These are phyloP conservation scores for Lipomyces sp. DNA, from an alignment of 805 yeast species.

Conservation along the genomic window DNA sequence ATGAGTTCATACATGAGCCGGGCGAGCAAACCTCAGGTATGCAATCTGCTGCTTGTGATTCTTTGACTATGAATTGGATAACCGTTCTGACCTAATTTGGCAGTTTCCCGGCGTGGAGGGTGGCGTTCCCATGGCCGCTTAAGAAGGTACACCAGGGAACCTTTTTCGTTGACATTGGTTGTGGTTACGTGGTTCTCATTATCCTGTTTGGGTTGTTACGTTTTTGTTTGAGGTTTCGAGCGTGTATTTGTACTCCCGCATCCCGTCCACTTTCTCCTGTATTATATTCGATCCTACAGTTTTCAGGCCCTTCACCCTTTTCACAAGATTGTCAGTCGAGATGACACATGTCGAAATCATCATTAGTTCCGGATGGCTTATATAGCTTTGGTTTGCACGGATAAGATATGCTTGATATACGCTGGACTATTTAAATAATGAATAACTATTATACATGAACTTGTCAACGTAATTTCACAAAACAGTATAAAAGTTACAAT, in stretches of 20 bases:
- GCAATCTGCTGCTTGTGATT: background rate
- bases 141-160: background rate
- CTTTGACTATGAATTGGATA: background rate
- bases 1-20: conserved; percentile 74
- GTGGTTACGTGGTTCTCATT: background rate
- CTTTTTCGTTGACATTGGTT: background rate
- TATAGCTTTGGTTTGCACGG: background rate
- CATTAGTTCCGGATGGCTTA: background rate
- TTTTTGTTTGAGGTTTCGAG: background rate
- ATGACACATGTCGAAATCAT: background rate
- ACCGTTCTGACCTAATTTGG: background rate
- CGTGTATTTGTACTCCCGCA: background rate
- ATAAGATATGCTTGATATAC: background rate
- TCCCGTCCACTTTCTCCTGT: conserved; percentile 17
- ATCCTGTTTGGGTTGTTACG: background rate
- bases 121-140: conserved; percentile 8
- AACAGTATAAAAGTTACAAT: no score
- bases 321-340: background rate
- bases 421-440: background rate
- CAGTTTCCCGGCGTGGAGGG: conserved; percentile 10
- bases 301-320: background rate
- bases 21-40: conserved; percentile 50
- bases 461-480: background rate
- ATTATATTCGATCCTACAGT: conserved; percentile 12
- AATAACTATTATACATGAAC: background rate